Percentiles rank a stretch among this genome's conserved stretches.
Conservation (phyloP, 371 early-diverging fungal genomes). For the Circinella umbellata region DNA sequence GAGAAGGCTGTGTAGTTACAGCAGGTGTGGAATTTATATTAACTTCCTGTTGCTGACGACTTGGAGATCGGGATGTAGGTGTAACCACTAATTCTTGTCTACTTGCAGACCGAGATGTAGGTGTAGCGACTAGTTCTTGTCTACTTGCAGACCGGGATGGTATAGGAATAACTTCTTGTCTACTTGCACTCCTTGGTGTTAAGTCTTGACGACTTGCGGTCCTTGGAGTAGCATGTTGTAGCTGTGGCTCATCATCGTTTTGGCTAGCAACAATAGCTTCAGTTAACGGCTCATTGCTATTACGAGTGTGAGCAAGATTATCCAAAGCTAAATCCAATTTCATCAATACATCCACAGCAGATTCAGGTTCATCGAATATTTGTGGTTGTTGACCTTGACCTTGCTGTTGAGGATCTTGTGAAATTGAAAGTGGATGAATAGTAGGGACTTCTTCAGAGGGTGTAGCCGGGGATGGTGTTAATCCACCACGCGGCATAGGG, state of each 20-base stretch:
- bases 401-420: constrained; percentile 8
- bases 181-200: background rate
- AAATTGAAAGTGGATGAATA: constrained; percentile 12
- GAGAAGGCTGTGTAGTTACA: too few species aligned
- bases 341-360: constrained; percentile 26
- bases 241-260: background rate
- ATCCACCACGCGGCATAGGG: constrained; percentile 33
- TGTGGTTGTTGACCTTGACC: constrained; percentile 3
- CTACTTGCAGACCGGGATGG: too few species aligned
- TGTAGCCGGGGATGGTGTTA: background rate
- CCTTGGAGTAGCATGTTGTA: background rate
- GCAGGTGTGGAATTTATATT: too few species aligned
- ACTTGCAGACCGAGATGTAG: background rate
- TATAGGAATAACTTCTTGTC: background rate
- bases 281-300: constrained; percentile 30
- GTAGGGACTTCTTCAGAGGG: background rate
- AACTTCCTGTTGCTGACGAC: too few species aligned
- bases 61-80: too few species aligned
- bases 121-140: too few species aligned
- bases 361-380: constrained; percentile 24
- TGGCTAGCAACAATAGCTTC: constrained; percentile 27
- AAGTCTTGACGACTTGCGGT: background rate
- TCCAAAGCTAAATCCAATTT: constrained; percentile 31
- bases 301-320: constrained; percentile 25
- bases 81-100: background rate